Evolutionary conservation across 1,284 basidiomycete genomes (phyloP), one percentile per base, ranked within the genome.

Genomic region (Ustilago curta): DNA sequence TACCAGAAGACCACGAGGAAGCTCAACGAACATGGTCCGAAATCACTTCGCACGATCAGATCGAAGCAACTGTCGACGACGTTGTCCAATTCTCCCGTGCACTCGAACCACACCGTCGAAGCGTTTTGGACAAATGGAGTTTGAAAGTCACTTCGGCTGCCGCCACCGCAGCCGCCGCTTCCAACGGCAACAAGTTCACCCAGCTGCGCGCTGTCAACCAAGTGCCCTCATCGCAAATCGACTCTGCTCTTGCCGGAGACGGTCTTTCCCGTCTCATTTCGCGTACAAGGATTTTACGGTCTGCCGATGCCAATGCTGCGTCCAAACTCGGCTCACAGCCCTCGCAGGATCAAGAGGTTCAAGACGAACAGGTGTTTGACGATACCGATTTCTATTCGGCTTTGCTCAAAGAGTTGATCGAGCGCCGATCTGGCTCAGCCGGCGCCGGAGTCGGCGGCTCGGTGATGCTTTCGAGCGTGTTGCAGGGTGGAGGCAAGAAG

Each of bases 351-450:
- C 45, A 63, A n/a, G 48, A 37, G 14, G 35, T 43, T 27, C 43
- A 54, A 25, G 73, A 80, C 47, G 52, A n/a, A 2, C 71, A 84
- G 19, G 70, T 81, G 1, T 84, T 84, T 40, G 83, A 84, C 69
- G 83, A 84, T 43, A 70, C 77, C 29, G 83, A 84, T 54, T 83
- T 84, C 59, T 84, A 84, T 62, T 62, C 70, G 5, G 50, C 69
- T 11, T 54, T 84, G 21, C 77, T 84, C 27, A 77, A 82, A 16
- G 83, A 84, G 50, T 63, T 84, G 23, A 82, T 84, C 40, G 83
- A 84, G 55, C 56, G 72, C 3, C 54, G 76, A 47, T 67, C 75
- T 29, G 53, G 66, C 31, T 35, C 42, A 14, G 40, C 51, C 43
- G 47, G 23, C 4, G 54, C 48, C 0, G 63, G 31, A 4, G 39